Base-by-base conservation (phyloP, 148 eudicot genomes). In the Cornus kousa region DNA sequence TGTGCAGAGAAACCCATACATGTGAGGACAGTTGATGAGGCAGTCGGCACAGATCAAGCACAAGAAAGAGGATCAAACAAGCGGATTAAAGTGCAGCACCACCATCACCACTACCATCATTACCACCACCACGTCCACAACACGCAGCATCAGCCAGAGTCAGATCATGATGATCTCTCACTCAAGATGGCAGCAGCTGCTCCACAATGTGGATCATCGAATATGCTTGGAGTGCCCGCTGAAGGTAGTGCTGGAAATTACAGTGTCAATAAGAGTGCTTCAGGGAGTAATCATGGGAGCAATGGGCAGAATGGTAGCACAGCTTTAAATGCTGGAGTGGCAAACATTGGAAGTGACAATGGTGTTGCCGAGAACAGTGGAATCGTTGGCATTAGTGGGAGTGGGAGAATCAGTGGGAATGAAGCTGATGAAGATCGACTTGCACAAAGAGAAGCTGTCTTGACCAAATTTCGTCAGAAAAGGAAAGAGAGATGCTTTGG, bases 401-500 rank as follows among this genome's bases (percentile, higher is more conserved):
- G 70, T 23, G 70, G 60, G 39, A 69, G 70, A 33, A 77, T n/a
- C 14, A 60, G 71, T 59, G 78, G 82, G 67, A 69, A 31, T 59
- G 70, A 62, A 40, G 43, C 72, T 43, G 79, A 70, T 80, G 70
- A 83, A 74, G 68, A 77, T 68, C 74, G 72, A 19, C 71, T 72
- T 57, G 67, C 82, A 9, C 80, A 77, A 46, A 73, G 83, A 43
- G 83, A 83, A 59, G 83, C 75, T 68, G 83, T 83, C 17, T 22
- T 80, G 28, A 80, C n/a, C 72, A 83, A 77, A 73, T 83, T 80
- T 33, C 86, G 80, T 37, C 78, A 80, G 78, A 83, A 83, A 33
- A 73, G 86, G 77, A 83, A 83, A 48, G 86, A 83, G 68, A 83
- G 86, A 57, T 83, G 86, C 76, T 83, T 72, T 69, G 83, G 74